Conservation (phyloP, 176 grass and related monocot genomes). For the Hordeum marinum region DNA sequence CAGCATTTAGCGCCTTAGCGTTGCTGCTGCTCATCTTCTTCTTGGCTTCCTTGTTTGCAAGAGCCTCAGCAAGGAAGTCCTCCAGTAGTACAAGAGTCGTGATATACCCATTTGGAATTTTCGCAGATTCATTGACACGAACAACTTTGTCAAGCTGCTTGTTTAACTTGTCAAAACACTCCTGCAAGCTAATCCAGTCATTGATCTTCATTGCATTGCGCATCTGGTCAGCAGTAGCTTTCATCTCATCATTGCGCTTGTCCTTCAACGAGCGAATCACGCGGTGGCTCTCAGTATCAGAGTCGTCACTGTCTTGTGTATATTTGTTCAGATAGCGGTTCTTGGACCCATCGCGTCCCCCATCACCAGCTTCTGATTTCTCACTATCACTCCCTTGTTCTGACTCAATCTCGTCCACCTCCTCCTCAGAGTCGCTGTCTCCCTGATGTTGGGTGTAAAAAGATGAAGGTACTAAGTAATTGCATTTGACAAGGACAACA, state of each 20-base stretch:
- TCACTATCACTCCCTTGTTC: conserved; percentile 41
- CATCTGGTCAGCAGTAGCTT: conserved; percentile 82
- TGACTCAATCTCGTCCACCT: conserved; percentile 52
- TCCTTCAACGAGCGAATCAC: conserved; percentile 72
- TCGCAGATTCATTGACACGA: conserved; percentile 80
- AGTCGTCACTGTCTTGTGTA: conserved; percentile 72
- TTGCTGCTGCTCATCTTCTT: conserved; percentile 99
- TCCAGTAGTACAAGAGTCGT: conserved; percentile 82
- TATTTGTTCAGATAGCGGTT: conserved; percentile 50
- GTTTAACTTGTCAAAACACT: conserved; percentile 93
- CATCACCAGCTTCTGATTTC: conserved; percentile 5
- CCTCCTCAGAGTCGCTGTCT: conserved; percentile 79
- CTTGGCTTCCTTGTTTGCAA: conserved; percentile 96
- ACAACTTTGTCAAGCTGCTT: conserved; percentile 96
- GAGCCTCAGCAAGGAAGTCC: conserved; percentile 81
- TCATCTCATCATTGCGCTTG: conserved; percentile 89
- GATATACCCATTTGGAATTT: conserved; percentile 72
- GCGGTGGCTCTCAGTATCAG: conserved; percentile 51
- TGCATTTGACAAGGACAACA: neutral
- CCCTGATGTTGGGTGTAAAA: conserved; percentile 38
- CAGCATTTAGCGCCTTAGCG: conserved; percentile 66
- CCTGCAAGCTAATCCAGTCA: conserved; percentile 88
- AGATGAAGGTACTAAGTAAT: neutral
- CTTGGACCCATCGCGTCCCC: neutral
- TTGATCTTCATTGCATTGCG: conserved; percentile 97